These are phyloP conservation scores for Phytopythium kandeliae DNA, from an alignment of 352 stramenopile species.

Conservation along the genomic window DNA sequence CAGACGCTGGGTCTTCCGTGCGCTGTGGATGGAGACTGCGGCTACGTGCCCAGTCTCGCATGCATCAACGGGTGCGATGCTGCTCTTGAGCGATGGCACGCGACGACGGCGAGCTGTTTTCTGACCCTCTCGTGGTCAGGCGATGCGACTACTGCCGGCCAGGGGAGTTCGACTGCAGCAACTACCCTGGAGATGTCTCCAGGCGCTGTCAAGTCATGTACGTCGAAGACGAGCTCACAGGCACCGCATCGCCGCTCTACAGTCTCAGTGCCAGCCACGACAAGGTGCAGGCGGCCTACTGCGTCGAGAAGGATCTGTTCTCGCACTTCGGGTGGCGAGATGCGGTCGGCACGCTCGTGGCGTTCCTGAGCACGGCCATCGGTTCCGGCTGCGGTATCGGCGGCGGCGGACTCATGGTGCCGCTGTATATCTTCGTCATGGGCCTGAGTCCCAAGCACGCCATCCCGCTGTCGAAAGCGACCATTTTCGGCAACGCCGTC, in stretches of 20 bases:
- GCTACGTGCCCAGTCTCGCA: slow-evolving; percentile 65
- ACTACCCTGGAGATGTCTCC: slow-evolving; percentile 27
- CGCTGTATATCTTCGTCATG: slow-evolving; percentile 96
- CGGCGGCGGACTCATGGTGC: slow-evolving; percentile 95
- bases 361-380: slow-evolving; percentile 83
- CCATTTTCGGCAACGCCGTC: slow-evolving; percentile 95
- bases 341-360: slow-evolving; percentile 55
- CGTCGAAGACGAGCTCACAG: slow-evolving; percentile 22
- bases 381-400: slow-evolving; percentile 91
- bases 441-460: slow-evolving; percentile 92
- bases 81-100: too few relatives aligned
- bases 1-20: slow-evolving; percentile 42
- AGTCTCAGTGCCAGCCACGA: slow-evolving; percentile 24
- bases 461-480: slow-evolving; percentile 96
- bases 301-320: slow-evolving; percentile 82
- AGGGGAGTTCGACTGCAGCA: slow-evolving; percentile 53
- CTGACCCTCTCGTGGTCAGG: background rate
- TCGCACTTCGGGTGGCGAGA: slow-evolving; percentile 68
- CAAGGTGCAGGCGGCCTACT: slow-evolving; percentile 41
- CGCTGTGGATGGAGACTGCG: slow-evolving; percentile 48
- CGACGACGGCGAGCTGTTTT: too few relatives aligned
- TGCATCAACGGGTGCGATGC: slow-evolving; percentile 43
- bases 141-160: slow-evolving; percentile 60
- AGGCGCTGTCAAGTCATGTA: slow-evolving; percentile 56
- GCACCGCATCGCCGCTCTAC: slow-evolving; percentile 25